Evolutionary conservation across 345 rosid genomes (phyloP).

Genomic region (Citrus trifoliata): DNA sequence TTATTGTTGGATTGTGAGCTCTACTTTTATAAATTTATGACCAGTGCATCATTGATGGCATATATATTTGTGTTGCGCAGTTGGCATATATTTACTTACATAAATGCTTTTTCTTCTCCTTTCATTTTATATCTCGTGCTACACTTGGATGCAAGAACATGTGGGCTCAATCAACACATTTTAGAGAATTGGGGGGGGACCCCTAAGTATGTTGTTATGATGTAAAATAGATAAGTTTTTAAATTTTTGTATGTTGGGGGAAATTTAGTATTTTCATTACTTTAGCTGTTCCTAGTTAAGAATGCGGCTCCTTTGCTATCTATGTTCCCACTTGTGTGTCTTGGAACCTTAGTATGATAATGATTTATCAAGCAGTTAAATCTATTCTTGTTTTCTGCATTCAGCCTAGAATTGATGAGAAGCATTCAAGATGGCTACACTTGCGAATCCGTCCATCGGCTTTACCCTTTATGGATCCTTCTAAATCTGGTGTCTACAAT

Average conservation of each 20-base stretch:
- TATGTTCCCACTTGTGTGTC: not conserved
- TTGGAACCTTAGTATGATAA: not conserved
- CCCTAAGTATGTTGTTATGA: not conserved
- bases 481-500: constrained; percentile 36
- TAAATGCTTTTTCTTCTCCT: not conserved
- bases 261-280: not conserved
- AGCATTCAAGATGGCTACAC: constrained; percentile 85
- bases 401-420: constrained; percentile 85
- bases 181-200: not conserved
- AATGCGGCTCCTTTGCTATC: not conserved
- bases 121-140: not conserved
- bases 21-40: not conserved
- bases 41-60: not conserved
- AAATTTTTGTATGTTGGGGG: not conserved
- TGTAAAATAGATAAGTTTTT: not conserved
- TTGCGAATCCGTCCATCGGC: constrained; percentile 80
- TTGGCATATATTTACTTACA: not conserved
- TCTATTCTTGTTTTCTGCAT: constrained; percentile 9
- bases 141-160: not conserved
- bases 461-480: constrained; percentile 58
- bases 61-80: not conserved
- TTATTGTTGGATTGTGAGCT: constrained; percentile 5
- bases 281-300: not conserved
- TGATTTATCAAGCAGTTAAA: not conserved
- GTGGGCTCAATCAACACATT: not conserved